Conservation (phyloP, 208 protist genomes). For the Acanthamoeba sp. region DNA sequence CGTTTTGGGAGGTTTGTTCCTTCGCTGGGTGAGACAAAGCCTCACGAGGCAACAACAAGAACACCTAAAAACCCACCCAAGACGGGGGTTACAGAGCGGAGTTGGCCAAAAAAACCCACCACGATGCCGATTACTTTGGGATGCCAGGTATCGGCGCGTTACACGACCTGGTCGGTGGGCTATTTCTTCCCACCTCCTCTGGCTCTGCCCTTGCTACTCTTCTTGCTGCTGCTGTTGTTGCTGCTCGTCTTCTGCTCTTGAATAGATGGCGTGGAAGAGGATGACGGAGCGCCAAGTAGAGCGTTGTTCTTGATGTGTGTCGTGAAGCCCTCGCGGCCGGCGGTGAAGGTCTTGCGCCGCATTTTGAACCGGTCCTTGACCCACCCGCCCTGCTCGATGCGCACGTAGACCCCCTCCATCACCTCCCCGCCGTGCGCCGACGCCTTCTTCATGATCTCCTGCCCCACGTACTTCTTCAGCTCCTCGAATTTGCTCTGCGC, state of each 20-base stretch:
- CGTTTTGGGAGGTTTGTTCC: too few species aligned
- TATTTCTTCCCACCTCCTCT: neutral
- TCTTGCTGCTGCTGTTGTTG: neutral
- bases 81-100: too few species aligned
- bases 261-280: neutral
- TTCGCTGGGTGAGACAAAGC: too few species aligned
- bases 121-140: too few species aligned
- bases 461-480: neutral
- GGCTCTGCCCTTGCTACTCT: neutral
- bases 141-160: too few species aligned
- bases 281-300: neutral
- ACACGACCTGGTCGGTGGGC: too few species aligned
- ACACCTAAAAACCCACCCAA: too few species aligned
- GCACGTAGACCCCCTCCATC: slow-evolving; percentile 67
- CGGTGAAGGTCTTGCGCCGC: slow-evolving; percentile 59
- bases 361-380: slow-evolving; percentile 61
- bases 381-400: slow-evolving; percentile 20
- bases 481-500: neutral
- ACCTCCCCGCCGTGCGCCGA: neutral
- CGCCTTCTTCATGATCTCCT: neutral
- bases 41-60: too few species aligned
- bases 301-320: slow-evolving; percentile 40
- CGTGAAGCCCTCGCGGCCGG: slow-evolving; percentile 43
- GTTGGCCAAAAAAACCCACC: too few species aligned
- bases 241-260: neutral